These are phyloP conservation scores for Sporisorium exsertum DNA, from an alignment of 1,284 basidiomycete genomes.

Conservation along the genomic window DNA sequence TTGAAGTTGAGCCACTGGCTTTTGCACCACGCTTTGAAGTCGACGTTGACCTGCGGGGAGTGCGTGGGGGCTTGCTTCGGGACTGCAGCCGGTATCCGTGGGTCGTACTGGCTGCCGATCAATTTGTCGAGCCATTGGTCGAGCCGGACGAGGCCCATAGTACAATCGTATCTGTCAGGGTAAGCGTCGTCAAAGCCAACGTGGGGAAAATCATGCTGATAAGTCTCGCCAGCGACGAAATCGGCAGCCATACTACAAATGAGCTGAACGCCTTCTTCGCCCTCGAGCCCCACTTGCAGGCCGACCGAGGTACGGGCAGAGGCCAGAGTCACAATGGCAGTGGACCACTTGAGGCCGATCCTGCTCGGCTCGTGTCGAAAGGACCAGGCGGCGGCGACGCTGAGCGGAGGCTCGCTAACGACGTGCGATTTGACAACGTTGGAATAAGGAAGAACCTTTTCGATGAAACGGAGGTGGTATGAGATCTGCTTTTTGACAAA, in stretches of 20 bases:
- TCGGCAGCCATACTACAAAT: not conserved
- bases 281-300: not conserved
- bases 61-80: not conserved
- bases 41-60: not conserved
- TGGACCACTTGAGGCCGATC: not conserved
- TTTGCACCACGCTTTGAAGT: not conserved
- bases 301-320: not conserved
- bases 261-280: not conserved
- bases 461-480: not conserved
- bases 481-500: slow-evolving; percentile 1
- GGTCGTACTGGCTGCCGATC: not conserved
- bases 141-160: not conserved
- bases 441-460: not conserved
- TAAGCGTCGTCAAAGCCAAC: not conserved
- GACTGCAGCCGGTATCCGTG: not conserved
- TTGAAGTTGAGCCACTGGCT: slow-evolving; percentile 2
- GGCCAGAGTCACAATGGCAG: not conserved
- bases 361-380: slow-evolving; percentile 2
- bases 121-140: not conserved
- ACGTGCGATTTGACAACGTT: slow-evolving; percentile 3
- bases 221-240: not conserved
- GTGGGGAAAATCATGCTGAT: not conserved
- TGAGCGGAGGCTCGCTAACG: slow-evolving; percentile 9
- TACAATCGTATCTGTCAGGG: not conserved
- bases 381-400: slow-evolving; percentile 5